phyloP scores from a whole-genome alignment of 2,329 filamentous ascomycete genomes.

The Colletotrichum brevisporum region DNA sequence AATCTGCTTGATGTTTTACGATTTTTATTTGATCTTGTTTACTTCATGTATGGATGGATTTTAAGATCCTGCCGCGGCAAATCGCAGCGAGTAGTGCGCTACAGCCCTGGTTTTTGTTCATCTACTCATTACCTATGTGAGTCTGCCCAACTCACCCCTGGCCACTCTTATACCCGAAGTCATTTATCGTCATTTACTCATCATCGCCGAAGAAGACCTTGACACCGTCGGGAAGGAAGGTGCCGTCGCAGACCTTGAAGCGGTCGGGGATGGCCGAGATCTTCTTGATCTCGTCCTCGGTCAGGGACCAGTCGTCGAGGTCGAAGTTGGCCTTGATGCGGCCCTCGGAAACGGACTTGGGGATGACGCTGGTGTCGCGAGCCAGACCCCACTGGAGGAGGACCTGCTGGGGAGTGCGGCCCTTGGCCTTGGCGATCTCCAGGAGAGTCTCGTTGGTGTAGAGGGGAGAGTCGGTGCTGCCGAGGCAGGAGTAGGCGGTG shows the following conservation, averaged over 20 bases:
- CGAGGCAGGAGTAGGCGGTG: slow-evolving; percentile 82
- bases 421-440: slow-evolving; percentile 74
- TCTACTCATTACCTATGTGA: slow-evolving; percentile 34
- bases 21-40: slow-evolving; percentile 24
- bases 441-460: slow-evolving; percentile 76
- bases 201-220: slow-evolving; percentile 89
- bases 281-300: slow-evolving; percentile 78
- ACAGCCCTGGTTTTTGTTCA: slow-evolving; percentile 22
- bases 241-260: slow-evolving; percentile 86
- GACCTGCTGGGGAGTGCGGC: slow-evolving; percentile 81
- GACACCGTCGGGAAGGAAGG: slow-evolving; percentile 73
- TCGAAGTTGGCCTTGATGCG: slow-evolving; percentile 85
- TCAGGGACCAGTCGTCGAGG: slow-evolving; percentile 80
- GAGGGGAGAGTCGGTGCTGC: slow-evolving; percentile 78
- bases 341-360: slow-evolving; percentile 82
- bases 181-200: slow-evolving; percentile 65
- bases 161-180: not conserved
- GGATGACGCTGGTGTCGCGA: slow-evolving; percentile 86
- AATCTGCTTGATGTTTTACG: slow-evolving; percentile 2
- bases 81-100: slow-evolving; percentile 18
- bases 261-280: slow-evolving; percentile 79
- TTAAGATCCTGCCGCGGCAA: slow-evolving; percentile 15
- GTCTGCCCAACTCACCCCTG: slow-evolving; percentile 14
- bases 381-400: slow-evolving; percentile 85
- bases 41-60: slow-evolving; percentile 34